Percentiles rank a stretch among this genome's conserved stretches.
Conservation (phyloP, 2,329 filamentous ascomycete genomes). For the Cryphonectria carpinicola region DNA sequence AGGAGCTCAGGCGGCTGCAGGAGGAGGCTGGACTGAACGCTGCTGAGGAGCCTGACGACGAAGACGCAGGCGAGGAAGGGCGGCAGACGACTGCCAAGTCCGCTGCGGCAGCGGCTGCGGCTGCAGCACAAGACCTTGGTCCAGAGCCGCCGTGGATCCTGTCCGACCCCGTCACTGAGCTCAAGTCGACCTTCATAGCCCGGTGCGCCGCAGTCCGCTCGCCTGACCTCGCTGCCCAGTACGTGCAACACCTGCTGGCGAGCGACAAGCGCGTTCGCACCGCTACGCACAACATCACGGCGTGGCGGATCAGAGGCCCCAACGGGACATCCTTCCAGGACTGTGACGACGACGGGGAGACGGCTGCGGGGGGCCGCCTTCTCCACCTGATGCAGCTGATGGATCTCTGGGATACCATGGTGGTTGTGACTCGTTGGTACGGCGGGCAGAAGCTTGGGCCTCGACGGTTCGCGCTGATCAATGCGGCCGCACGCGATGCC, state of each 20-base stretch:
- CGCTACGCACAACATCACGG: constrained; percentile 94
- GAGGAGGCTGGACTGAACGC: constrained; percentile 35
- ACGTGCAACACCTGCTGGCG: constrained; percentile 74
- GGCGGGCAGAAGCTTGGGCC: constrained; percentile 89
- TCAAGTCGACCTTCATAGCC: constrained; percentile 87
- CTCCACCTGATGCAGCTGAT: constrained; percentile 93
- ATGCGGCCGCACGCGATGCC: constrained; percentile 80
- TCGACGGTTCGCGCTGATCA: constrained; percentile 88
- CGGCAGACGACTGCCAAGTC: constrained; percentile 12
- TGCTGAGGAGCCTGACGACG: constrained; percentile 29
- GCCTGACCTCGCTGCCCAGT: constrained; percentile 70
- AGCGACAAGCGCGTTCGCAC: constrained; percentile 83
- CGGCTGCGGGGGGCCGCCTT: constrained; percentile 83
- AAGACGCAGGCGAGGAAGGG: constrained; percentile 27
- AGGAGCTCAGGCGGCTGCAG: constrained; percentile 62
- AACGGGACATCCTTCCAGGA: constrained; percentile 73
- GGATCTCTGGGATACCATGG: constrained; percentile 90
- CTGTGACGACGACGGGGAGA: constrained; percentile 95
- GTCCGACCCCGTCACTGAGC: constrained; percentile 75
- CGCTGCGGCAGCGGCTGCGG: background rate
- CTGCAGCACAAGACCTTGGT: constrained; percentile 26
- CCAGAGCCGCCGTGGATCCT: constrained; percentile 67
- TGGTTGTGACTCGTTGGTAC: constrained; percentile 95
- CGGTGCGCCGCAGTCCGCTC: constrained; percentile 72
- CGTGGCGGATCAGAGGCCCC: constrained; percentile 78